Base-by-base conservation (phyloP, 2,329 filamentous ascomycete species). In the Xylaria sp. region DNA sequence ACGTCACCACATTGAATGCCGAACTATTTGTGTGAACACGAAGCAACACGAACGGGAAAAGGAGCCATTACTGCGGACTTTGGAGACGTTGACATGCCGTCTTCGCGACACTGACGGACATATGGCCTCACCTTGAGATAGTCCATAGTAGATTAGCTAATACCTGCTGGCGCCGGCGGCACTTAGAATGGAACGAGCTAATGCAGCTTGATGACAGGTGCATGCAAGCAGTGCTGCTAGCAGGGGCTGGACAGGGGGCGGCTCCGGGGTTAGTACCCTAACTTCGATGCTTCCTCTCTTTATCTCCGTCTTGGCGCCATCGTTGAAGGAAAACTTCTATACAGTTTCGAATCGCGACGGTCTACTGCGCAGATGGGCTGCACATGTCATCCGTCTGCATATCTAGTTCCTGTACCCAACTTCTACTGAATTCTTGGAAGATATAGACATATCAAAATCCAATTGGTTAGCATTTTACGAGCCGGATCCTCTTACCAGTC, bases 191-290 rank as follows among this genome's bases (percentile, higher is more conserved):
- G 30, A 36, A 36, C 32, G 28, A 57, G 62, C 55, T 56, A 58
- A 69, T 69, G 67, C 67, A 64, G 45, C 55, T 41, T 50, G 63
- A 63, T 69, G 63, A 69, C 67, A 63, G 36, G 9, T 63, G 67
- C 67, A 66, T 60, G 34, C 30, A 48, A 48, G 43, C n/a, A 52
- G 32, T 20, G 13, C 18, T 15, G 23, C 32, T 30, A 20, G 45
- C 25, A 48, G 53, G 30, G 28, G 15, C n/a, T 12, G 28, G 12
- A 30, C 48, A 32, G 13, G 50, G 28, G 52, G 15, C 7, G 10
- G 4, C 9, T 30, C 28, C 50, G 52, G 52, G n/a, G n/a, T 36
- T 55, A 55, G 30, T 23, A 13, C 30, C 2, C 52, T 55, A 36
- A 34, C 10, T 20, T 46, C 20, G 43, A 46, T 46, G n/a, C n/a